A percentile compares a stretch with the other conserved stretches of the same genome.
Conservation (phyloP, 768 basidiomycete species). For the Amanita rimosa region DNA sequence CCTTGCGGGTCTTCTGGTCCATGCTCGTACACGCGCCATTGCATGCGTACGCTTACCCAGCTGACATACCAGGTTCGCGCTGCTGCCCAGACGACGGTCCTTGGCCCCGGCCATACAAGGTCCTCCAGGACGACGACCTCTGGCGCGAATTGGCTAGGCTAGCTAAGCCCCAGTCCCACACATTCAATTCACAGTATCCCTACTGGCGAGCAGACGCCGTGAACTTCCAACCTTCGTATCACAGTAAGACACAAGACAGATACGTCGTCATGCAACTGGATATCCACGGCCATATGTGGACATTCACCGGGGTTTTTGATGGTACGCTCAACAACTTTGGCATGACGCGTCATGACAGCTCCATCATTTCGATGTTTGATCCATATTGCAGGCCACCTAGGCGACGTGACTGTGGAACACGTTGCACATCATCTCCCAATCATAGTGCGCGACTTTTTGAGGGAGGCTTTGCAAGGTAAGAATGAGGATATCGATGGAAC, state of each 20-base stretch:
- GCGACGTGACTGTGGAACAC: conserved; percentile 59
- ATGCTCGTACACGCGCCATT: conserved; percentile 29
- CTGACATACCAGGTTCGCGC: conserved; percentile 52
- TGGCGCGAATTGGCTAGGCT: conserved; percentile 40
- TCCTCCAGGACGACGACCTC: conserved; percentile 37
- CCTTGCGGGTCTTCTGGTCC: conserved; percentile 15
- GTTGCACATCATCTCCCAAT: conserved; percentile 59
- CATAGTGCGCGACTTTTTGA: conserved; percentile 49
- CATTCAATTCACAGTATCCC: conserved; percentile 20
- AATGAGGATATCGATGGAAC: background rate
- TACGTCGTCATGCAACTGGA: conserved; percentile 48
- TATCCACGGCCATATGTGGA: conserved; percentile 45
- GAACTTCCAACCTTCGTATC: conserved; percentile 56
- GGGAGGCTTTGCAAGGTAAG: conserved; percentile 20
- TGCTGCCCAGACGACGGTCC: conserved; percentile 55
- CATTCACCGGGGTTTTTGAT: conserved; percentile 62
- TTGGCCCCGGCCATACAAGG: conserved; percentile 50
- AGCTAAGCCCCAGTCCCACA: conserved; percentile 36
- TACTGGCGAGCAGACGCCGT: conserved; percentile 42
- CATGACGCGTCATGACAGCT: background rate
- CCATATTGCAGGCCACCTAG: conserved; percentile 42
- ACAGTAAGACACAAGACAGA: conserved; percentile 48
- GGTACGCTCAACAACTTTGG: conserved; percentile 26
- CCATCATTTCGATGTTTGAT: background rate
- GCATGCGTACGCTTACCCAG: conserved; percentile 36